phyloP scores from a whole-genome alignment of 2,329 filamentous ascomycete genomes.

The Fusarium cyanostomum region DNA sequence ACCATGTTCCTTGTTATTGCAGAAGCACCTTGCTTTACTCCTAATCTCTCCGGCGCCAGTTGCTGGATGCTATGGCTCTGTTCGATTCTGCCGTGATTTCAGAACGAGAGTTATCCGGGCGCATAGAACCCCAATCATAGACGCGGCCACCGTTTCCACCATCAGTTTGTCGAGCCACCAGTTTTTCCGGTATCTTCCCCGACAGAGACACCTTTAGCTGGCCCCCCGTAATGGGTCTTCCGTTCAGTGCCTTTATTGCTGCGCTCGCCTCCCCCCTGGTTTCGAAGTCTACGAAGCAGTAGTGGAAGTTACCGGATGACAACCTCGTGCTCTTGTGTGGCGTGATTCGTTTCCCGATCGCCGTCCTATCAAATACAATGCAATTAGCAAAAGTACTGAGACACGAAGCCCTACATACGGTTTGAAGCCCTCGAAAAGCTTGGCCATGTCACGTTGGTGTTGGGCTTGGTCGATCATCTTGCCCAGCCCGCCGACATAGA shows the following conservation, averaged over 20 bases:
- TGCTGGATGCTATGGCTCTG: slow-evolving; percentile 13
- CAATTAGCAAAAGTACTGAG: not conserved
- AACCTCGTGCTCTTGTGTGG: slow-evolving; percentile 64
- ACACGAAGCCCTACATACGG: slow-evolving; percentile 11
- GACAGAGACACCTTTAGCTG: slow-evolving; percentile 18
- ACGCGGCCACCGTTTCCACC: not conserved
- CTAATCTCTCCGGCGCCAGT: slow-evolving; percentile 18
- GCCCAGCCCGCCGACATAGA: slow-evolving; percentile 62
- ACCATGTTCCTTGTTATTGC: too few relatives aligned
- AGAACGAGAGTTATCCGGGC: not conserved
- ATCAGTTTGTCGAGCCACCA: slow-evolving; percentile 7
- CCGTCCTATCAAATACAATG: not conserved
- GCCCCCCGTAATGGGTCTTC: slow-evolving; percentile 4
- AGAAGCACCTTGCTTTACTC: too few relatives aligned
- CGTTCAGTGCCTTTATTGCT: slow-evolving; percentile 53
- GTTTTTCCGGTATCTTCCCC: slow-evolving; percentile 2
- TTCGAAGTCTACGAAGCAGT: slow-evolving; percentile 72
- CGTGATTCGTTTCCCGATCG: slow-evolving; percentile 64
- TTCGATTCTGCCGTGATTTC: slow-evolving; percentile 1
- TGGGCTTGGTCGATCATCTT: slow-evolving; percentile 59
- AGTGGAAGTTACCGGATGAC: slow-evolving; percentile 67
- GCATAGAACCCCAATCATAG: not conserved
- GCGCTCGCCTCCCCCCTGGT: slow-evolving; percentile 62
- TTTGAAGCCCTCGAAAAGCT: slow-evolving; percentile 58
- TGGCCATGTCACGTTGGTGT: slow-evolving; percentile 56